Percentiles rank a stretch among this genome's conserved stretches.
phyloP scores from a whole-genome alignment of 2,329 filamentous ascomycete genomes.

The Stagonosporopsis rhizophila region DNA sequence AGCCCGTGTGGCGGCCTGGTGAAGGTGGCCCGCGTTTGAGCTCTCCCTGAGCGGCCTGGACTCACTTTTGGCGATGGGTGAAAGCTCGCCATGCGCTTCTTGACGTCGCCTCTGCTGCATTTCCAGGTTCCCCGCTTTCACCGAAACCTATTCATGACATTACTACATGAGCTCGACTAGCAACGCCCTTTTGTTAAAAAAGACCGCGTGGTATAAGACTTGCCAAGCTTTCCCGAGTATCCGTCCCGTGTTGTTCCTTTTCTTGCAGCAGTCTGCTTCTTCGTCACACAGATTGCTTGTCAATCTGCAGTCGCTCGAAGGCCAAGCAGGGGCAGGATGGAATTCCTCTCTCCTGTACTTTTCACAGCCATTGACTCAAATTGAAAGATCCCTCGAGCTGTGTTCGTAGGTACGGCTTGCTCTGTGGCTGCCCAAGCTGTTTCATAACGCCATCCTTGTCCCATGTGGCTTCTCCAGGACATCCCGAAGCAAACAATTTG shows the following conservation, averaged over 20 bases:
- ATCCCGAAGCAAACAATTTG: neutral
- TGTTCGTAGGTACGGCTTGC: constrained; percentile 4
- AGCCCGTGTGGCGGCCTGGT: constrained; percentile 9
- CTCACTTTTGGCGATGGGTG: neutral
- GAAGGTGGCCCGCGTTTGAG: constrained; percentile 4
- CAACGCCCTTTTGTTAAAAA: constrained; percentile 20
- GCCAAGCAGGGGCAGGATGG: neutral
- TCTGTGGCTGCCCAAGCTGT: constrained; percentile 22
- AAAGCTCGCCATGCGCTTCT: constrained; percentile 1
- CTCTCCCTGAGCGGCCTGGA: constrained; percentile 2
- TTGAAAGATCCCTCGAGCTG: neutral
- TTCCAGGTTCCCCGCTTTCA: constrained; percentile 11
- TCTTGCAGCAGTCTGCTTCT: constrained; percentile 12
- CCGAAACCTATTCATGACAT: constrained; percentile 7
- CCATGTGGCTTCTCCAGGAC: constrained; percentile 11
- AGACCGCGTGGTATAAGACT: constrained; percentile 28
- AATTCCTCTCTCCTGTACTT: neutral
- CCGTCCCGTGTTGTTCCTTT: constrained; percentile 9
- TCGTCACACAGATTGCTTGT: constrained; percentile 19
- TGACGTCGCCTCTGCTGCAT: constrained; percentile 11
- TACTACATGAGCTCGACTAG: constrained; percentile 8
- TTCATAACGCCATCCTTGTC: constrained; percentile 23
- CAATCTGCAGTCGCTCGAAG: constrained; percentile 17
- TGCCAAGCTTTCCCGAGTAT: constrained; percentile 34
- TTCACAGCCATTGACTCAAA: neutral